Evolutionary conservation across 2,329 filamentous ascomycete genomes (phyloP).

Genomic region (Aspergillus ruber): DNA sequence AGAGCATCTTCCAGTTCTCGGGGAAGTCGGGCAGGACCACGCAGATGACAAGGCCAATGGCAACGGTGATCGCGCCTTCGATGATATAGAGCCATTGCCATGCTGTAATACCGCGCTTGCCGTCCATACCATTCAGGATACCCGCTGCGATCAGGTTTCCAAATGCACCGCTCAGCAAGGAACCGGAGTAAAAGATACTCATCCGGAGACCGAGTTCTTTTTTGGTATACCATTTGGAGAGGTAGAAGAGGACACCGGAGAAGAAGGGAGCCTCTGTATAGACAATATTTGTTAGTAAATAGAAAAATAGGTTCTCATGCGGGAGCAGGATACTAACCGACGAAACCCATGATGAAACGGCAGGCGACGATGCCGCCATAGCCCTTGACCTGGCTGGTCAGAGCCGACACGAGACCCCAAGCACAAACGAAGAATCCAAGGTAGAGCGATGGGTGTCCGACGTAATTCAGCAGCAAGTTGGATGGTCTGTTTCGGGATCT

Average conservation of each 20-base stretch:
- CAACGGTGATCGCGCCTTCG: conserved; percentile 30
- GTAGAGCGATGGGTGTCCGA: conserved; percentile 28
- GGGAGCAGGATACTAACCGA: conserved; percentile 19
- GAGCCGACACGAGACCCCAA: conserved; percentile 34
- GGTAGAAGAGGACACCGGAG: conserved; percentile 43
- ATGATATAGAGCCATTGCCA: conserved; percentile 42
- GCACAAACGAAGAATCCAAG: conserved; percentile 31
- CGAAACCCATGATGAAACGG: conserved; percentile 37
- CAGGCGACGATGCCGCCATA: conserved; percentile 30
- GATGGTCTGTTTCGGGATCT: conserved; percentile 20
- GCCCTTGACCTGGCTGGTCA: conserved; percentile 31
- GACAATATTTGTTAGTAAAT: not conserved
- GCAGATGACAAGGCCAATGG: conserved; percentile 28
- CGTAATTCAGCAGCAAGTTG: conserved; percentile 28
- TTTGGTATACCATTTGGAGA: conserved; percentile 50
- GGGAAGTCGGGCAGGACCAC: conserved; percentile 38
- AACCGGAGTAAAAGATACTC: conserved; percentile 47
- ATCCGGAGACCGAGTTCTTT: conserved; percentile 47
- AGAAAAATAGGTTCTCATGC: not conserved
- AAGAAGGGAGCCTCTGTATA: conserved; percentile 40
- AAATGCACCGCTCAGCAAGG: conserved; percentile 46
- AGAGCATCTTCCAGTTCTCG: conserved; percentile 39
- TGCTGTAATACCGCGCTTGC: conserved; percentile 27
- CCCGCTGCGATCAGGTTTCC: conserved; percentile 49
- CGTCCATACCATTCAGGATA: conserved; percentile 39